Conservation (phyloP, 495 filamentous ascomycete genomes). For the Clohesyomyces aquaticus region DNA sequence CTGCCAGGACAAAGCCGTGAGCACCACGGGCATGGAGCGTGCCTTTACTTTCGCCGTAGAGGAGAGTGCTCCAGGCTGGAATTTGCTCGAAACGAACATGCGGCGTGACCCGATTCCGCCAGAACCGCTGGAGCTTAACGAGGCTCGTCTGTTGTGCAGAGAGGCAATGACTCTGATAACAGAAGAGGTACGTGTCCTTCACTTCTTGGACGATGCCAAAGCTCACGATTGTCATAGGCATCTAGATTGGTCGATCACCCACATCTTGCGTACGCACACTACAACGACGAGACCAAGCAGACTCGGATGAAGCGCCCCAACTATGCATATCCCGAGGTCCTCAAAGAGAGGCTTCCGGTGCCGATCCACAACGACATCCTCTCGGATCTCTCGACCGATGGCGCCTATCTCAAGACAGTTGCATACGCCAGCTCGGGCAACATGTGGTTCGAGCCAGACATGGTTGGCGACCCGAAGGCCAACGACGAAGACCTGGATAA, state of each 20-base stretch:
- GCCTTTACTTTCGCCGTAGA: constrained; percentile 35
- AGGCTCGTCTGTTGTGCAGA: constrained; percentile 37
- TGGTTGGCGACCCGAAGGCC: constrained; percentile 34
- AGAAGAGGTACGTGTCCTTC: constrained; percentile 29
- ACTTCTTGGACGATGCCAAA: not conserved
- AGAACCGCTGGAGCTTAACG: constrained; percentile 36
- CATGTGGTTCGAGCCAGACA: constrained; percentile 38
- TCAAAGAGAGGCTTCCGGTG: constrained; percentile 33
- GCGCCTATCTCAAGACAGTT: constrained; percentile 30
- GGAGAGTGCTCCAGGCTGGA: constrained; percentile 28
- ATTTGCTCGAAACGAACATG: constrained; percentile 27
- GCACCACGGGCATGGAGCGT: constrained; percentile 22
- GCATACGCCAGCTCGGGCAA: constrained; percentile 18
- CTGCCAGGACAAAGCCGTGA: constrained; percentile 18
- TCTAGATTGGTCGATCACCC: constrained; percentile 40
- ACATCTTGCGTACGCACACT: constrained; percentile 41
- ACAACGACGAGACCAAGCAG: constrained; percentile 30
- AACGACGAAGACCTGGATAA: constrained; percentile 10
- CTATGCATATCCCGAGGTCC: constrained; percentile 41
- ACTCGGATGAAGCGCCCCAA: constrained; percentile 43
- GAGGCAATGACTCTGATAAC: constrained; percentile 43
- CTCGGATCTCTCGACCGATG: constrained; percentile 35
- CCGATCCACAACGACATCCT: constrained; percentile 36
- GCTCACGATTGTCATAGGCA: constrained; percentile 16
- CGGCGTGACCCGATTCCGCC: constrained; percentile 31